A percentile compares a stretch with the other conserved stretches of the same genome.
These are phyloP conservation scores for Wallacemonas collosoma DNA, from an alignment of 208 protist species.

Conservation along the genomic window DNA sequence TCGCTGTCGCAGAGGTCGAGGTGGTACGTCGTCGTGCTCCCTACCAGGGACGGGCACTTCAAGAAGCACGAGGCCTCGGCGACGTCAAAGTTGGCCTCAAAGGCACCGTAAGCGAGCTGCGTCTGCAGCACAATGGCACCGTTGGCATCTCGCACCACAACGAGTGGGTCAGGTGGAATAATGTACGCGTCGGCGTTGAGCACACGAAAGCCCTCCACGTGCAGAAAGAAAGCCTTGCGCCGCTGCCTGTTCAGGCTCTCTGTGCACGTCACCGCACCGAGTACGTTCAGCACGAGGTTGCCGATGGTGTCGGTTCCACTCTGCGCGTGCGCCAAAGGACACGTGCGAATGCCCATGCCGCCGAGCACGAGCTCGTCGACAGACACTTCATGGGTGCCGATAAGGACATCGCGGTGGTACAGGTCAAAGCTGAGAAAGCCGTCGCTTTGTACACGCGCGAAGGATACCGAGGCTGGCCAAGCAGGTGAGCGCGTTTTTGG, in stretches of 20 bases:
- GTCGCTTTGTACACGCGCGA: slow-evolving; percentile 51
- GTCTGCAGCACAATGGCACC: slow-evolving; percentile 62
- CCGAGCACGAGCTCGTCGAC: slow-evolving; percentile 84
- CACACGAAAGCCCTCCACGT: slow-evolving; percentile 57
- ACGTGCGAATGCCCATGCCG: slow-evolving; percentile 56
- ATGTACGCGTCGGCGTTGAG: slow-evolving; percentile 23
- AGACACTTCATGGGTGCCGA: slow-evolving; percentile 56
- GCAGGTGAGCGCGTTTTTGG: slow-evolving; percentile 78
- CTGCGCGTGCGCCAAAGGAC: slow-evolving; percentile 56
- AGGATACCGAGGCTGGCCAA: slow-evolving; percentile 63
- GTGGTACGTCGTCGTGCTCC: slow-evolving; percentile 50
- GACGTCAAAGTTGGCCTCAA: slow-evolving; percentile 47
- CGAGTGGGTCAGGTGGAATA: slow-evolving; percentile 79
- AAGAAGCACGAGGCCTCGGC: slow-evolving; percentile 79
- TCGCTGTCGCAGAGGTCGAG: slow-evolving; percentile 87
- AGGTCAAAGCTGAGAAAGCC: slow-evolving; percentile 74
- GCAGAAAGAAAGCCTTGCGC: slow-evolving; percentile 53
- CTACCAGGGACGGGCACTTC: slow-evolving; percentile 56
- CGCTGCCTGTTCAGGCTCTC: slow-evolving; percentile 30
- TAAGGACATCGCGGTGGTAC: slow-evolving; percentile 64
- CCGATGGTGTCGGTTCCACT: slow-evolving; percentile 59
- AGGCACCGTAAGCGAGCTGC: slow-evolving; percentile 50
- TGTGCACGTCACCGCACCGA: slow-evolving; percentile 40
- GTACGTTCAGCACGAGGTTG: slow-evolving; percentile 55
- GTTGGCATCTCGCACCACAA: slow-evolving; percentile 58